Percentiles rank a stretch among this genome's conserved stretches.
Conservation (phyloP, 176 grass and related monocot species). For the Aegilops tauschii region DNA sequence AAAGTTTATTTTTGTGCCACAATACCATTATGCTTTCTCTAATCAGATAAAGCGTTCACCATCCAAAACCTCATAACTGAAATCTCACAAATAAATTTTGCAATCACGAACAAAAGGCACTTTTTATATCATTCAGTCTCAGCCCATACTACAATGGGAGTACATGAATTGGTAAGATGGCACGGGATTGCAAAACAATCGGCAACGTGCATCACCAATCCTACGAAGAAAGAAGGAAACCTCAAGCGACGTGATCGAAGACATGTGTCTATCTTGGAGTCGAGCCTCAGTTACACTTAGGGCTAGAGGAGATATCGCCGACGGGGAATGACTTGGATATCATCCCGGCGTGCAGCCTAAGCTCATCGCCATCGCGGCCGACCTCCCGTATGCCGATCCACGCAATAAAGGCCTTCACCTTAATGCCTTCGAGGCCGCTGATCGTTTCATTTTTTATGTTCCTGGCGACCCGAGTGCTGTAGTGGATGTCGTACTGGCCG, state of each 20-base stretch:
- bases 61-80: background rate
- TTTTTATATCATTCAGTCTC: background rate
- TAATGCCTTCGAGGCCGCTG: background rate
- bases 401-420: background rate
- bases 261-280: background rate
- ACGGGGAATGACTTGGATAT: background rate
- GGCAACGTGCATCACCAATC: background rate
- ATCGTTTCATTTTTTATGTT: background rate
- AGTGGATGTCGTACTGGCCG: background rate
- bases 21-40: background rate
- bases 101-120: background rate
- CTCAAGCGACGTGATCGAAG: background rate
- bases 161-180: background rate
- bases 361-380: background rate
- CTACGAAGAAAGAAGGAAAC: background rate
- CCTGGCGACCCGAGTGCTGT: background rate
- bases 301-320: background rate
- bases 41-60: background rate
- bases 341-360: background rate
- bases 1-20: background rate
- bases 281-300: background rate
- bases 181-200: background rate
- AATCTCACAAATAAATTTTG: background rate
- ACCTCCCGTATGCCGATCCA: background rate
- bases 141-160: background rate